Conservation (phyloP, 129 eudicot genomes). For the Arctium minus region DNA sequence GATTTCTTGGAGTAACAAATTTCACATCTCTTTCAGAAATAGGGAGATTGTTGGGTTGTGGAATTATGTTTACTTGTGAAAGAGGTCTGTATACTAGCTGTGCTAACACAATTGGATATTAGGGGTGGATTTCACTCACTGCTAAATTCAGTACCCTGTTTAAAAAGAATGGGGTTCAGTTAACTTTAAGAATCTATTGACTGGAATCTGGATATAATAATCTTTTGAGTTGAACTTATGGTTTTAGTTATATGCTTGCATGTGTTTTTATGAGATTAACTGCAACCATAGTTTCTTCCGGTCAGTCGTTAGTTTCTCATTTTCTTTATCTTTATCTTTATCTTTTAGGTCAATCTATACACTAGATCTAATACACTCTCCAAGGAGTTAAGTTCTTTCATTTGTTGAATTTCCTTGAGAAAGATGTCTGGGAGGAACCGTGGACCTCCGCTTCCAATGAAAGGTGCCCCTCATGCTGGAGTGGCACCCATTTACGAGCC, state of each 20-base stretch:
- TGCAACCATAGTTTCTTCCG: background rate
- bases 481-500: constrained; percentile 52
- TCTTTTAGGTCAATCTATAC: background rate
- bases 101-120: background rate
- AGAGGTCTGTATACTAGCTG: background rate
- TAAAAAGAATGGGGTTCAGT: background rate
- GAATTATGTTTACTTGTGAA: background rate
- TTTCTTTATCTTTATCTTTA: background rate
- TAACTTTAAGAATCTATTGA: background rate
- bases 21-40: background rate
- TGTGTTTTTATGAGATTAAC: background rate
- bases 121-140: background rate
- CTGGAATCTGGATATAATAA: background rate
- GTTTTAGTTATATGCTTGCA: background rate
- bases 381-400: constrained; percentile 1
- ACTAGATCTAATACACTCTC: background rate
- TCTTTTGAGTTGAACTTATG: background rate
- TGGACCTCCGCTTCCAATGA: constrained; percentile 74
- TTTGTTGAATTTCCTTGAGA: background rate
- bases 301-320: background rate
- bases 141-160: background rate
- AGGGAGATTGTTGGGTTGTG: background rate
- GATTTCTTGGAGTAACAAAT: background rate
- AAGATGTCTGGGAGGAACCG: constrained; percentile 82
- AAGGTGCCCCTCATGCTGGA: constrained; percentile 57